These are phyloP conservation scores for Patellifolia procumbens DNA, from an alignment of 179 eudicot species.

Conservation along the genomic window DNA sequence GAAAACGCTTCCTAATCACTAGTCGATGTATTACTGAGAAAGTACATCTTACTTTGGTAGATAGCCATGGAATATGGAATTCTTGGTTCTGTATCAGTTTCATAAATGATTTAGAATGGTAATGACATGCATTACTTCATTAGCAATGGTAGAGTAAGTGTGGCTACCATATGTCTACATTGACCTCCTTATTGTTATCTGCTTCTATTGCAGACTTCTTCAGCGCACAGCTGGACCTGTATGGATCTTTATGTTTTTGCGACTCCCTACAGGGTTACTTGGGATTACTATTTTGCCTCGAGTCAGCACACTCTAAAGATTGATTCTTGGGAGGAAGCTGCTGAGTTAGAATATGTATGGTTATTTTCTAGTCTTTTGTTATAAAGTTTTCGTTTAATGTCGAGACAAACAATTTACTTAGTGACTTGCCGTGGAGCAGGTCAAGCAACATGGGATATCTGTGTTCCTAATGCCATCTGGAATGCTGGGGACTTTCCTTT, in stretches of 20 bases:
- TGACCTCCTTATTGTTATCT: constrained; percentile 16
- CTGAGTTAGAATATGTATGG: constrained; percentile 90
- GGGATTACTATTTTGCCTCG: constrained; percentile 93
- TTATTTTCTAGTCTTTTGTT: constrained; percentile 8
- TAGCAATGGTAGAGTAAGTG: not conserved
- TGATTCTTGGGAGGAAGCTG: constrained; percentile 97
- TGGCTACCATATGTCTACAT: not conserved
- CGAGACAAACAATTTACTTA: constrained; percentile 17
- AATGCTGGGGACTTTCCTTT: constrained; percentile 93
- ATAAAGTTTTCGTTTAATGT: not conserved
- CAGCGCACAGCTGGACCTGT: constrained; percentile 94
- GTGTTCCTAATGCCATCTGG: constrained; percentile 98
- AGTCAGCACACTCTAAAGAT: constrained; percentile 72
- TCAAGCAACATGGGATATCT: constrained; percentile 92
- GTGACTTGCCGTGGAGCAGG: constrained; percentile 50
- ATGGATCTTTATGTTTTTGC: constrained; percentile 98
- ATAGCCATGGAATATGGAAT: not conserved
- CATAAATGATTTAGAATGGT: too few relatives aligned
- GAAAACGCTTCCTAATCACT: too few relatives aligned
- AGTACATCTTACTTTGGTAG: not conserved
- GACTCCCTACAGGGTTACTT: constrained; percentile 89
- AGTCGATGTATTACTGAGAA: too few relatives aligned
- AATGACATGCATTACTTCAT: not conserved
- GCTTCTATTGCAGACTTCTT: constrained; percentile 60
- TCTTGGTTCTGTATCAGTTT: not conserved